These are phyloP conservation scores for Viola pubescens DNA, from an alignment of 441 rosid genomes.

Conservation along the genomic window DNA sequence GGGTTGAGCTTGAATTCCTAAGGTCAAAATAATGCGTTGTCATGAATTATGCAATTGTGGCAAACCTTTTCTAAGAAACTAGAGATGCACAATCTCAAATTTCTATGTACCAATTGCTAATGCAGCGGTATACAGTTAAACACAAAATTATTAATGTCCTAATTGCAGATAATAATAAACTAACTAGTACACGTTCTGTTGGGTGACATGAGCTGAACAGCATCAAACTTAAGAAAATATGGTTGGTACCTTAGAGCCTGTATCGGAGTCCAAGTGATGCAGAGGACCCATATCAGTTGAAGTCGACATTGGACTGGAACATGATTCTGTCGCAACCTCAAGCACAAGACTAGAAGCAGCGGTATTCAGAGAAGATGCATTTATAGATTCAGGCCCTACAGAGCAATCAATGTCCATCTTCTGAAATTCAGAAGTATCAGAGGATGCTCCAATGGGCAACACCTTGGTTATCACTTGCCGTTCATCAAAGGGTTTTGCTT, in stretches of 20 bases:
- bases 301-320: constrained; percentile 22
- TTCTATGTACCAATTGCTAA: no score
- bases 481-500: constrained; percentile 37
- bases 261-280: constrained; percentile 35
- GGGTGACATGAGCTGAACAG: not conserved
- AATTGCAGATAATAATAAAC: not conserved
- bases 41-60: no score
- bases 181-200: not conserved
- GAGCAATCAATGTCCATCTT: constrained; percentile 32
- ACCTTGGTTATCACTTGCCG: constrained; percentile 21
- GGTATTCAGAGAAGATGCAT: constrained; percentile 22
- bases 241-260: constrained; percentile 44
- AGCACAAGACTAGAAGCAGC: constrained; percentile 27
- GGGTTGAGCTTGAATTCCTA: constrained; percentile 90
- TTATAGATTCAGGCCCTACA: constrained; percentile 27
- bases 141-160: no score
- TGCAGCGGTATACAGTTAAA: no score
- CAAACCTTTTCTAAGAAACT: constrained; percentile 2
- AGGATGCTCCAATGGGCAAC: constrained; percentile 24
- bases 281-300: constrained; percentile 34
- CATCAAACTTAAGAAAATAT: not conserved
- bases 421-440: constrained; percentile 21
- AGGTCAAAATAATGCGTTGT: constrained; percentile 7
- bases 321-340: constrained; percentile 24
- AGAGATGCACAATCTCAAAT: constrained; percentile 1